Percentiles rank a stretch among this genome's conserved stretches.
Evolutionary conservation across 805 yeast species (phyloP).

Genomic region (Metschnikowia shivogae): DNA sequence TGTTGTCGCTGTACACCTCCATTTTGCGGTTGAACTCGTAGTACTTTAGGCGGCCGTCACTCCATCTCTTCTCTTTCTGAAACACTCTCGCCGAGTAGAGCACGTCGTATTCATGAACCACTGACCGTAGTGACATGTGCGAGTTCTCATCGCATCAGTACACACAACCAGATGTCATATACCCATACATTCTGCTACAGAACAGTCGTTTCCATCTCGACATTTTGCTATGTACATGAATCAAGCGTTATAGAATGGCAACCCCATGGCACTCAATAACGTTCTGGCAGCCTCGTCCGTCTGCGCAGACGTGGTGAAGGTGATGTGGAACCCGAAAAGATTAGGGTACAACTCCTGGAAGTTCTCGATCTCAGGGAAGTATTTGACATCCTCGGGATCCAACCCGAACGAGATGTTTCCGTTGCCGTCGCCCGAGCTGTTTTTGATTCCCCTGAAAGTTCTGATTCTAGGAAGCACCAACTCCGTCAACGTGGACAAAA

Average conservation of each 20-base stretch:
- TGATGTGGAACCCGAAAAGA: conserved; percentile 81
- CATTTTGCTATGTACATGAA: conserved; percentile 9
- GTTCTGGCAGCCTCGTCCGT: conserved; percentile 87
- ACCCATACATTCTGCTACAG: no score
- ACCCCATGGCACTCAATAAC: conserved; percentile 72
- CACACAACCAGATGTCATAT: no score
- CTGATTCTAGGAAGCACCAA: conserved; percentile 89
- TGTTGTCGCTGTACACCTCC: conserved; percentile 37
- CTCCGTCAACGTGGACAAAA: conserved; percentile 81
- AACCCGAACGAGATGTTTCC: conserved; percentile 89
- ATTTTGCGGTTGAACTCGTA: conserved; percentile 48
- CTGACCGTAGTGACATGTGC: conserved; percentile 24
- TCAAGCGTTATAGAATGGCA: conserved; percentile 54
- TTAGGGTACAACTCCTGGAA: conserved; percentile 87
- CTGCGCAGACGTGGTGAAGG: conserved; percentile 83
- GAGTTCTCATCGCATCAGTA: neutral
- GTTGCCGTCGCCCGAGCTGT: conserved; percentile 72
- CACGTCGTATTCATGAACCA: conserved; percentile 44
- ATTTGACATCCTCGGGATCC: conserved; percentile 66
- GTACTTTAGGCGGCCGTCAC: conserved; percentile 45
- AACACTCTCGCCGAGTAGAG: conserved; percentile 42
- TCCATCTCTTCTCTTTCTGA: conserved; percentile 50
- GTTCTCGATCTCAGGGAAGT: conserved; percentile 90
- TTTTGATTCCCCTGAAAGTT: conserved; percentile 76
- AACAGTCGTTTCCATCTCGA: neutral